Conservation (phyloP, 1,139 yeast genomes). For the Scheffersomyces titani region DNA sequence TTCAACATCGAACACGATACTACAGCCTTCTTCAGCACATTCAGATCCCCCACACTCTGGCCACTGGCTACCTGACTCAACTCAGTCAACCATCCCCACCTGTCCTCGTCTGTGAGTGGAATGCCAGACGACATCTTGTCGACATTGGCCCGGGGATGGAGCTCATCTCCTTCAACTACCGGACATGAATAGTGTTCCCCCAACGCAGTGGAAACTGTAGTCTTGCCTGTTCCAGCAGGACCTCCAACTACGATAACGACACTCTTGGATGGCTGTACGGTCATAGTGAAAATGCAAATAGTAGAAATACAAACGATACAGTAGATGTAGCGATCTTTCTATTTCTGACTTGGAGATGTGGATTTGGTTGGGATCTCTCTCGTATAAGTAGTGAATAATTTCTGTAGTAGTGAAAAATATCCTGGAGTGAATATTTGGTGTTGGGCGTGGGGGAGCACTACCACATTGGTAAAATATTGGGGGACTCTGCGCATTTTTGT, state of each 20-base stretch:
- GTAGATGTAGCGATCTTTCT: neutral
- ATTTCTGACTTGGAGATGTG: neutral
- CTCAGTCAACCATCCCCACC: slow-evolving; percentile 82
- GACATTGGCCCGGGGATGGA: slow-evolving; percentile 74
- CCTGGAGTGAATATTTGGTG: neutral
- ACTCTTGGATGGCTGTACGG: neutral
- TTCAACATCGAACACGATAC: slow-evolving; percentile 88
- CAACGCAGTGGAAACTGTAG: slow-evolving; percentile 68
- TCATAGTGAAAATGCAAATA: neutral
- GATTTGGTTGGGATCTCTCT: neutral
- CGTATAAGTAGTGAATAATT: neutral
- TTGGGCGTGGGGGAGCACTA: neutral
- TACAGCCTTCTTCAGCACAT: slow-evolving; percentile 38
- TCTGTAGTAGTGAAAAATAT: too few species aligned
- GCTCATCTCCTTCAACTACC: slow-evolving; percentile 81
- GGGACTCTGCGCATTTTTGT: neutral
- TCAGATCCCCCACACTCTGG: slow-evolving; percentile 29
- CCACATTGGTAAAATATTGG: neutral
- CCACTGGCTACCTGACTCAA: slow-evolving; percentile 46
- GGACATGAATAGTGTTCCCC: slow-evolving; percentile 47
- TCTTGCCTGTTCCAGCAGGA: slow-evolving; percentile 93
- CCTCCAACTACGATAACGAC: slow-evolving; percentile 64
- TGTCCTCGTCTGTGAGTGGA: slow-evolving; percentile 83
- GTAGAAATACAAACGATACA: neutral
- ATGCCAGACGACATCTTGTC: slow-evolving; percentile 79